A percentile compares a stretch with the other conserved stretches of the same genome.
Evolutionary conservation across 768 basidiomycete species (phyloP).

Genomic region (Russula ochroleuca): DNA sequence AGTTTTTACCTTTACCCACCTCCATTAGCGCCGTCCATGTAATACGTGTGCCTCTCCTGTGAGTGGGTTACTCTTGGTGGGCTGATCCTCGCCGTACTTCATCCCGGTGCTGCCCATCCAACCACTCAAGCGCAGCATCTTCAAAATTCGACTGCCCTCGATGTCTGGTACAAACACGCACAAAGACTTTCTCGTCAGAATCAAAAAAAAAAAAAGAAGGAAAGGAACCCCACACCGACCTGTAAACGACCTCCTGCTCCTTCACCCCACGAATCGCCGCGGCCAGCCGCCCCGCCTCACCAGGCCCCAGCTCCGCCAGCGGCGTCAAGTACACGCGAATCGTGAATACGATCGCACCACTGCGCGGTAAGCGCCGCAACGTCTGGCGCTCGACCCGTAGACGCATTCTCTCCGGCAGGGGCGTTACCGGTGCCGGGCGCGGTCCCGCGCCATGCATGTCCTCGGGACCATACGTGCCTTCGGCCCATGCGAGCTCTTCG

Average conservation of each 20-base stretch:
- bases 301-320: constrained; percentile 45
- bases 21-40: neutral
- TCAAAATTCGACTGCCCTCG: constrained; percentile 36
- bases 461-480: constrained; percentile 52
- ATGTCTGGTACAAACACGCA: constrained; percentile 31
- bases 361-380: constrained; percentile 52
- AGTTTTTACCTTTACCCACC: too few relatives aligned
- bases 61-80: neutral
- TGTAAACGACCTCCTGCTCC: constrained; percentile 42
- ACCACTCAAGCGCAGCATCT: constrained; percentile 36
- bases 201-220: neutral
- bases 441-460: constrained; percentile 35
- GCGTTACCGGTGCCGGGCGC: constrained; percentile 4
- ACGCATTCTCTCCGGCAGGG: constrained; percentile 43
- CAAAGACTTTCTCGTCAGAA: constrained; percentile 8
- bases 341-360: constrained; percentile 60
- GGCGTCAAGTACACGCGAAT: constrained; percentile 59
- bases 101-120: constrained; percentile 37
- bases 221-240: constrained; percentile 42
- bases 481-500: constrained; percentile 65
- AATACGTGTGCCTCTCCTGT: neutral
- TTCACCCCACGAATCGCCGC: constrained; percentile 58
- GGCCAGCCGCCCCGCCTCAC: constrained; percentile 55
- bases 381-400: constrained; percentile 60
- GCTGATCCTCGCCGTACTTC: constrained; percentile 30